Conservation (phyloP, 2,329 filamentous ascomycete genomes). For the Lasiodiplodia gonubiensis region DNA sequence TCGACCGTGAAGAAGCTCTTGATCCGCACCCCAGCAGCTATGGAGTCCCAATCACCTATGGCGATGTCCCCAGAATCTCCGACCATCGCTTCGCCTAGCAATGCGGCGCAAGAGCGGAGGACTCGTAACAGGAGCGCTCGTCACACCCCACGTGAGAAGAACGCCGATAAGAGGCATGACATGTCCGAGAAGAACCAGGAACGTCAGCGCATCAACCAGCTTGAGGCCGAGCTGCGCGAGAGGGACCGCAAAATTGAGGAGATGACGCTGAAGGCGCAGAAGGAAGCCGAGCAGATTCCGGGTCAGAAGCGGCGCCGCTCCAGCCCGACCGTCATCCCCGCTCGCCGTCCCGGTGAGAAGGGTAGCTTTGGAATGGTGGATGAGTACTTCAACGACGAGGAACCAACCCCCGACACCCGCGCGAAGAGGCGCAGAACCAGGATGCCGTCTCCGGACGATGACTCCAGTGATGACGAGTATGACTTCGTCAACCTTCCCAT, state of each 20-base stretch:
- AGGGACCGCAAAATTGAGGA: background rate
- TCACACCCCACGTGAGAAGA: slow-evolving; percentile 6
- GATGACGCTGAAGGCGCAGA: background rate
- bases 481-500: background rate
- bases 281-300: background rate
- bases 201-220: background rate
- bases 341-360: slow-evolving; percentile 19
- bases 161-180: slow-evolving; percentile 21
- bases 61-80: background rate
- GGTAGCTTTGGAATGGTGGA: slow-evolving; percentile 25
- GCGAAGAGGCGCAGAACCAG: slow-evolving; percentile 8
- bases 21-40: background rate
- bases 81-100: background rate
- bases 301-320: slow-evolving; percentile 10
- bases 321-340: slow-evolving; percentile 14
- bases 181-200: background rate
- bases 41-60: background rate
- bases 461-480: slow-evolving; percentile 11
- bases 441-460: background rate
- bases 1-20: background rate
- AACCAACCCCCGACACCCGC: background rate
- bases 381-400: slow-evolving; percentile 9
- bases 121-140: background rate
- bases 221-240: background rate
- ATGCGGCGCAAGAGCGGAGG: slow-evolving; percentile 14